Percentiles rank a stretch among this genome's conserved stretches.
Evolutionary conservation across 2,329 filamentous ascomycete genomes (phyloP).

Genomic region (Lachnellula subtilissima): DNA sequence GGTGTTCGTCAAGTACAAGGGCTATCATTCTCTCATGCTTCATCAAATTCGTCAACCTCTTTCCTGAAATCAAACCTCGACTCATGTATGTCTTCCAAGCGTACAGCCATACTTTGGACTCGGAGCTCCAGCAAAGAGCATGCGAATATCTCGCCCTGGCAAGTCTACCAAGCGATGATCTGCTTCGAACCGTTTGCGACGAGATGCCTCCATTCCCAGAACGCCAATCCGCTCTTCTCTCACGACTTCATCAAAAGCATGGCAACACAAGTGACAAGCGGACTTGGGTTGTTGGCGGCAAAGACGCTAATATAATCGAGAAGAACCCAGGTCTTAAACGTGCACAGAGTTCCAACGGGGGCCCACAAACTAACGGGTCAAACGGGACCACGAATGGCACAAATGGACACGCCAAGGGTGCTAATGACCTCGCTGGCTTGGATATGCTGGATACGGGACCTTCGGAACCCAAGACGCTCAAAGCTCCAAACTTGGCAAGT

Average conservation of each 20-base stretch:
- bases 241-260: constrained; percentile 90
- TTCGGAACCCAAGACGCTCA: constrained; percentile 52
- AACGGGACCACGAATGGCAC: constrained; percentile 45
- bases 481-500: constrained; percentile 80
- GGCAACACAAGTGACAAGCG: constrained; percentile 89
- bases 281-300: constrained; percentile 96
- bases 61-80: constrained; percentile 97
- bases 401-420: constrained; percentile 47
- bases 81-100: constrained; percentile 83
- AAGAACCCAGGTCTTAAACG: constrained; percentile 79
- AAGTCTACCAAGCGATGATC: constrained; percentile 80
- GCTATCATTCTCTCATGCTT: constrained; percentile 95
- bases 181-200: constrained; percentile 89
- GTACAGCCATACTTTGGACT: constrained; percentile 91
- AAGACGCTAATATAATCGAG: constrained; percentile 81
- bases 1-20: constrained; percentile 81
- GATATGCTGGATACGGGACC: constrained; percentile 64
- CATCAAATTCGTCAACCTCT: constrained; percentile 96
- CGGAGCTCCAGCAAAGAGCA: constrained; percentile 91
- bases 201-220: constrained; percentile 99
- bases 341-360: constrained; percentile 64
- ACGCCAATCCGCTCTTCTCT: constrained; percentile 84
- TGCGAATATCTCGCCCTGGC: constrained; percentile 91
- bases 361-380: constrained; percentile 38
- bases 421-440: constrained; percentile 71